A percentile compares a stretch with the other conserved stretches of the same genome.
Evolutionary conservation across 2,329 filamentous ascomycete species (phyloP).

Genomic region (Aspergillus awamori): DNA sequence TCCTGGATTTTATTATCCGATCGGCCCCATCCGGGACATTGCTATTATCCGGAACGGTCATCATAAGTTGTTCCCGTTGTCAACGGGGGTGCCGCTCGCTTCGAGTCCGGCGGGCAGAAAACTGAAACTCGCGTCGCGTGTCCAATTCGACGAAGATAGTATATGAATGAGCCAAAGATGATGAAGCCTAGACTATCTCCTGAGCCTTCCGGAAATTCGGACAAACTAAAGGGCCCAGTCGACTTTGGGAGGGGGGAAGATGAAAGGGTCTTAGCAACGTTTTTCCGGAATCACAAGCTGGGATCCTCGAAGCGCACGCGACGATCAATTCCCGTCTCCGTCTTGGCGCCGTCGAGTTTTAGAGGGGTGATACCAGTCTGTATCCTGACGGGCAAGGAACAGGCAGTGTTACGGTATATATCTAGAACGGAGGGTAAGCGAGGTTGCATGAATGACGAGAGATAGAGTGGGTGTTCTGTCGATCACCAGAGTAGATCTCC

Average conservation of each 20-base stretch:
- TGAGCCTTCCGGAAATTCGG: not conserved
- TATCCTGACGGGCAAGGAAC: not conserved
- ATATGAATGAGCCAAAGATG: not conserved
- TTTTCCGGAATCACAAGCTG: conserved; percentile 2
- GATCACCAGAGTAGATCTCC: not conserved
- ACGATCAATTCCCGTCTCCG: not conserved
- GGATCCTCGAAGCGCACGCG: conserved; percentile 1
- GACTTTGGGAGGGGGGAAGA: not conserved
- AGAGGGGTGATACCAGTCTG: not conserved
- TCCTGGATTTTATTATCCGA: conserved; percentile 19
- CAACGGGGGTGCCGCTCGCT: conserved; percentile 7
- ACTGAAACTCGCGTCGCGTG: conserved; percentile 12
- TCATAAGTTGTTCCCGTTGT: conserved; percentile 20
- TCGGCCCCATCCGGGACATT: conserved; percentile 25
- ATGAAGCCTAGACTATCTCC: not conserved
- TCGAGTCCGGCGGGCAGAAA: not conserved
- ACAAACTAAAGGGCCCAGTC: not conserved
- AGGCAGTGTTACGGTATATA: not conserved
- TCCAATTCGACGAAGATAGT: not conserved
- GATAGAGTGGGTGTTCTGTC: not conserved
- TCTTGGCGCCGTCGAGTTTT: not conserved
- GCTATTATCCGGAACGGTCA: conserved; percentile 33
- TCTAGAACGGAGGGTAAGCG: not conserved
- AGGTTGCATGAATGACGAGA: not conserved
- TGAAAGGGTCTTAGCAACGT: not conserved